Conservation (phyloP, 257 asterid genomes). For the Solanum chaucha region DNA sequence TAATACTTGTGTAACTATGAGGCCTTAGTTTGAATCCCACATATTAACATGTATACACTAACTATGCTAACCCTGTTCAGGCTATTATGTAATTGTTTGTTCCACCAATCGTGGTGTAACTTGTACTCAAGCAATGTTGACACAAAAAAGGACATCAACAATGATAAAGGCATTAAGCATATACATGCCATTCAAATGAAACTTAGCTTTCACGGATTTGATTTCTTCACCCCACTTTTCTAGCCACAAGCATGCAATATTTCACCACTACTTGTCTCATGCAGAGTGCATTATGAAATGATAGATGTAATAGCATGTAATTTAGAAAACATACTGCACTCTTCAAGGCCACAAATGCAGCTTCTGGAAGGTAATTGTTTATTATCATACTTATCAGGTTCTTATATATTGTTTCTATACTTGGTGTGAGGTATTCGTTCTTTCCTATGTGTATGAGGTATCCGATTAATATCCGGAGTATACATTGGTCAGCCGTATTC, state of each 20-base stretch:
- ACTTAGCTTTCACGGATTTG: not conserved
- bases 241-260: not conserved
- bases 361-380: slow-evolving; percentile 81
- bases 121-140: not conserved
- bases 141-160: not conserved
- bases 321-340: slow-evolving; percentile 52
- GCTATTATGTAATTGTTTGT: not conserved
- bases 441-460: no score
- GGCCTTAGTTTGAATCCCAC: no score
- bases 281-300: not conserved
- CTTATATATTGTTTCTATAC: no score
- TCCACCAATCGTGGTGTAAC: not conserved
- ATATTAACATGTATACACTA: no score
- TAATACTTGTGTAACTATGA: no score
- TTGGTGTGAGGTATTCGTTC: no score
- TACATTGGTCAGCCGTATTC: no score
- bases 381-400: not conserved
- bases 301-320: not conserved
- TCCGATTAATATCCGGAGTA: no score
- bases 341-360: slow-evolving; percentile 66
- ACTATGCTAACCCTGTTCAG: not conserved
- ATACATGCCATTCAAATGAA: not conserved
- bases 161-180: not conserved
- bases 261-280: not conserved
- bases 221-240: not conserved